Base-by-base conservation (phyloP, 2,329 filamentous ascomycete species). In the Aphanocladium album region DNA sequence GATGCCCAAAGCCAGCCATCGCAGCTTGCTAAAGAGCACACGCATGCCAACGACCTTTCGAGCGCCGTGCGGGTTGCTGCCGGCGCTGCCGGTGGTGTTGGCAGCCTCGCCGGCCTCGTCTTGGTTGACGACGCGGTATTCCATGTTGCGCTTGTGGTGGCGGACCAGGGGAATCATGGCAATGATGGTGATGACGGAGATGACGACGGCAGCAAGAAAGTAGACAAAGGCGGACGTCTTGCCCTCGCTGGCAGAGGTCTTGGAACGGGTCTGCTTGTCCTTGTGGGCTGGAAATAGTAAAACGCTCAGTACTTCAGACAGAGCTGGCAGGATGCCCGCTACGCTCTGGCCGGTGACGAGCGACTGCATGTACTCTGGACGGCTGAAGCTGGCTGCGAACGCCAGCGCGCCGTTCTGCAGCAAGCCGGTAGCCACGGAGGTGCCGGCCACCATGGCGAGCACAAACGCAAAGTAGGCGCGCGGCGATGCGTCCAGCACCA, bases 321-420 rank as follows among this genome's bases (percentile, higher is more conserved):
- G 80, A 52, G 90, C 88, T 0, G 95, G 95, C 3, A 98, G 78
- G 11, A 99, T 93, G 33, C 95, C 95, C 0, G 95, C 93, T 4
- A 99, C 81, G 35, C 88, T 93, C 74, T 99, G 95, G 1, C 95
- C 95, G 3, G 89, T 87, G 93, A 99, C 98, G 73, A 98, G 92
- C 25, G 89, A 93, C 75, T 98, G 93, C 60, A 91, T 96, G 73
- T 98, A 99, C 73, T 95, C 90, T 21, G 89, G 85, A 56, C 90
- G 81, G 39, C 88, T 91, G 69, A 96, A 98, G 57, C 90, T 88
- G 3, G 90, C 86, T 3, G 91, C 92, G 71, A 93, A 98, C 2
- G 95, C 91, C 72, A 97, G 96, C 12, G 95, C 86, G 19, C 95
- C 95, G 73, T 98, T 98, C 75, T 98, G 95, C 66, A 93, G 89